Evolutionary conservation across 768 basidiomycete species (phyloP).

Genomic region (Tricholoma terreum): DNA sequence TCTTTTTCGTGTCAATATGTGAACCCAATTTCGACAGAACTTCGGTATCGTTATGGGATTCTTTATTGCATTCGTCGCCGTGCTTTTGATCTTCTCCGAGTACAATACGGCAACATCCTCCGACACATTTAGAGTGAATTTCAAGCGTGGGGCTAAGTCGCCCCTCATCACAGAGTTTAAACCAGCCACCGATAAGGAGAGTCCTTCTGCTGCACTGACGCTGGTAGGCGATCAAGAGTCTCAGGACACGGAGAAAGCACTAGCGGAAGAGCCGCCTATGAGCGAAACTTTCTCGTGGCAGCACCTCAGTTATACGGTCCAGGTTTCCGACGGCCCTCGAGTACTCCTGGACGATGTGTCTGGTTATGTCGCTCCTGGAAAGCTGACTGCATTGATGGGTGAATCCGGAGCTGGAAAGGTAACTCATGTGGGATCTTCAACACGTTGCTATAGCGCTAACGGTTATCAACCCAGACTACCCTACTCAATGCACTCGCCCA

Average conservation of each 20-base stretch:
- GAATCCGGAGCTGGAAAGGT: constrained; percentile 32
- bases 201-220: constrained; percentile 11
- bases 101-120: constrained; percentile 38
- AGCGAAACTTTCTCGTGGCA: constrained; percentile 4
- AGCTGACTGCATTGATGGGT: constrained; percentile 65
- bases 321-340: constrained; percentile 29
- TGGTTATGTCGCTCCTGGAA: constrained; percentile 77
- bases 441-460: background rate
- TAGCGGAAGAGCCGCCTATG: constrained; percentile 30
- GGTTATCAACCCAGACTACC: constrained; percentile 30
- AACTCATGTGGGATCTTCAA: background rate
- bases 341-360: constrained; percentile 68
- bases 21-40: constrained; percentile 35
- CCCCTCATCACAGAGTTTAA: constrained; percentile 26
- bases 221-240: constrained; percentile 16
- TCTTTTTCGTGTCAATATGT: background rate
- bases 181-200: constrained; percentile 36
- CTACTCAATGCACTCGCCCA: constrained; percentile 43
- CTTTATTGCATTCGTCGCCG: constrained; percentile 52
- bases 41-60: constrained; percentile 71
- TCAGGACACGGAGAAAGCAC: constrained; percentile 26
- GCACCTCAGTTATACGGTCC: background rate
- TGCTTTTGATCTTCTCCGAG: constrained; percentile 61
- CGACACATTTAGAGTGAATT: constrained; percentile 49
- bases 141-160: constrained; percentile 54